Evolutionary conservation across 2,329 filamentous ascomycete genomes (phyloP).

Genomic region (Juglanconis oblonga): DNA sequence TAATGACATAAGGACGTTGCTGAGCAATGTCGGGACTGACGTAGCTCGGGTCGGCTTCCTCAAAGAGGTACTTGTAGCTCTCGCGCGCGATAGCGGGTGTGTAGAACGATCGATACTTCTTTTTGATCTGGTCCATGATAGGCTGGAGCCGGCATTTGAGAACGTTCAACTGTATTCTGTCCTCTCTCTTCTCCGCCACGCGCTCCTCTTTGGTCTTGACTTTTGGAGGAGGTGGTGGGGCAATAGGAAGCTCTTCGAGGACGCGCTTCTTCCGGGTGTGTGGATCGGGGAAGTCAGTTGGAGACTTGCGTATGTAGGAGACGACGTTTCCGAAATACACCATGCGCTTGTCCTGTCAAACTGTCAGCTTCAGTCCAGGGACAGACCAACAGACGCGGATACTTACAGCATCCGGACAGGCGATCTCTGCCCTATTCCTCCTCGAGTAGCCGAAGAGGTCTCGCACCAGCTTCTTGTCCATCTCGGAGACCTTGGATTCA

Average conservation of each 20-base stretch:
- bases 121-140: conserved; percentile 95
- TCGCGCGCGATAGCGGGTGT: conserved; percentile 71
- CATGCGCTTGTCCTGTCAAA: conserved; percentile 55
- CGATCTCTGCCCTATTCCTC: conserved; percentile 71
- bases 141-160: conserved; percentile 88
- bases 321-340: conserved; percentile 78
- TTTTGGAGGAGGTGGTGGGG: conserved; percentile 67
- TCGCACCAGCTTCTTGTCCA: conserved; percentile 62
- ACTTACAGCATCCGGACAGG: conserved; percentile 61
- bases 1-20: conserved; percentile 73
- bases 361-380: conserved; percentile 3
- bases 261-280: conserved; percentile 82
- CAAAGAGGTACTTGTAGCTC: conserved; percentile 77
- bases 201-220: conserved; percentile 73
- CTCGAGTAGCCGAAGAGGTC: conserved; percentile 84
- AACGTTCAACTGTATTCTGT: conserved; percentile 79
- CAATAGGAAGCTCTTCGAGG: conserved; percentile 72
- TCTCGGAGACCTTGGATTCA: conserved; percentile 62
- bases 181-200: conserved; percentile 75
- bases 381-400: neutral
- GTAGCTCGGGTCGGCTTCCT: conserved; percentile 74
- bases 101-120: conserved; percentile 84
- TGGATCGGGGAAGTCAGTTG: conserved; percentile 83
- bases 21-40: conserved; percentile 60
- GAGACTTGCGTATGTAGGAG: conserved; percentile 73